Conservation (phyloP, 2,329 filamentous ascomycete genomes). For the Ramularia endophylla region DNA sequence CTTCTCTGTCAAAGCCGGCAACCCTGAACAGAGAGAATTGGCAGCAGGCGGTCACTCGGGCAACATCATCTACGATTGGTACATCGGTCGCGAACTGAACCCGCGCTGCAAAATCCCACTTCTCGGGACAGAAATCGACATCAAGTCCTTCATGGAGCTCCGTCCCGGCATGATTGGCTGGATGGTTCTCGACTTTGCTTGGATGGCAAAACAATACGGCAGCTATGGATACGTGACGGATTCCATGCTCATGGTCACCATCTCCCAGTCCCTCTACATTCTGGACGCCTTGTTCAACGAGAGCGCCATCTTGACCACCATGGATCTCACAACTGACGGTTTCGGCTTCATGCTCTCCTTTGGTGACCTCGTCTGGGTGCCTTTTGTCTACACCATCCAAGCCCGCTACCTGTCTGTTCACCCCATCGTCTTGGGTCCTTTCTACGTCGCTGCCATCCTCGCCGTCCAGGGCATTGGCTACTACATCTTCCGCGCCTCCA, state of each 20-base stretch:
- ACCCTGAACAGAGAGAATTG: conserved; percentile 67
- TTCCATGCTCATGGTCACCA: conserved; percentile 72
- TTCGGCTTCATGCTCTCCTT: conserved; percentile 95
- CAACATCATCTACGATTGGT: conserved; percentile 91
- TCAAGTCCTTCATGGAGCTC: conserved; percentile 85
- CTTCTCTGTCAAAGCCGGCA: conserved; percentile 73
- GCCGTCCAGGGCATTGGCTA: conserved; percentile 68
- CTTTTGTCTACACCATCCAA: conserved; percentile 81
- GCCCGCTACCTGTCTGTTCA: conserved; percentile 78
- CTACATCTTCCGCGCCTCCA: conserved; percentile 86
- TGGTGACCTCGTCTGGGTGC: conserved; percentile 88
- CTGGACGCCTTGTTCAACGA: conserved; percentile 85
- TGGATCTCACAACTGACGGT: conserved; percentile 88
- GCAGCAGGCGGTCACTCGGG: conserved; percentile 76
- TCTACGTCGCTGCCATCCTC: conserved; percentile 59
- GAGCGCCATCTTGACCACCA: conserved; percentile 81
- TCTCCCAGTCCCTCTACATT: conserved; percentile 75
- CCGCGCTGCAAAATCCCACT: conserved; percentile 73
- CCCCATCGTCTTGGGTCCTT: conserved; percentile 68
- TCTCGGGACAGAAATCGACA: conserved; percentile 75
- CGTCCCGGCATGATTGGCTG: conserved; percentile 88
- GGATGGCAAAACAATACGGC: conserved; percentile 81
- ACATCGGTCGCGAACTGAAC: conserved; percentile 92
- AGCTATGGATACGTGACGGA: conserved; percentile 78
- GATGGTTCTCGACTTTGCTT: conserved; percentile 78